Evolutionary conservation across 2,329 filamentous ascomycete genomes (phyloP), one percentile per base, ranked within the genome.

Genomic region (Botrytis fragariae): DNA sequence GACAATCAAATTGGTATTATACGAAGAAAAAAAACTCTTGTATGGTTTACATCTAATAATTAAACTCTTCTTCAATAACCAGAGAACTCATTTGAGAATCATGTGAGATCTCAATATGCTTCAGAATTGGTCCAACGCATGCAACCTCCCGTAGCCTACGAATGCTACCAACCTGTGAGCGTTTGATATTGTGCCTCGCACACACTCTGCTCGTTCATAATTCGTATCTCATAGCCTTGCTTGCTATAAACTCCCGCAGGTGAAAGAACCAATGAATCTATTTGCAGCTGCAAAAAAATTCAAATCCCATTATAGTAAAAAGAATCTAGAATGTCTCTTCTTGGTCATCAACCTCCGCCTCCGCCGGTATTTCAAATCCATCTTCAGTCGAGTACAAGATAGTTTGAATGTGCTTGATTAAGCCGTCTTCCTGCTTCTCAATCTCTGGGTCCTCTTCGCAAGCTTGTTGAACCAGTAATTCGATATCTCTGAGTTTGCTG

Each of bases 301-400:
- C 62, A 74, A 62, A 69, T 72, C 74, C 74, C 72, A 73, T 77
- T 74, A 75, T 75, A 74, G 71, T 73, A 72, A 62, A 51, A 63
- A 70, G 60, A 73, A 74, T 78, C 75, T 80, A 94, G 80, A 94
- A 94, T 71, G 92, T 94, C 88, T 96, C 93, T 83, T 95, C 91
- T 81, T 95, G 93, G 77, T 91, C 91, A 74, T 89, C 83, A 29
- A 84, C 89, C 79, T 94, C 80, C 18, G 75, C 77, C 82, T 96
- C 93, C 68, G 91, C 90, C 9, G 94, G 94, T 79, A 97, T 97
- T 86, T 97, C 94, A 80, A 97, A 97, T 48, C 92, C 91, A 78
- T 93, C 91, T 87, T 99, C 96, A 75, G 96, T 99, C 75, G 94
- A 97, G 87, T 99, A 99, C 76, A 99, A 87, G 81, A 98, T 98